Evolutionary conservation across 2,329 filamentous ascomycete genomes (phyloP).

Genomic region (Penicillium vulpinum): DNA sequence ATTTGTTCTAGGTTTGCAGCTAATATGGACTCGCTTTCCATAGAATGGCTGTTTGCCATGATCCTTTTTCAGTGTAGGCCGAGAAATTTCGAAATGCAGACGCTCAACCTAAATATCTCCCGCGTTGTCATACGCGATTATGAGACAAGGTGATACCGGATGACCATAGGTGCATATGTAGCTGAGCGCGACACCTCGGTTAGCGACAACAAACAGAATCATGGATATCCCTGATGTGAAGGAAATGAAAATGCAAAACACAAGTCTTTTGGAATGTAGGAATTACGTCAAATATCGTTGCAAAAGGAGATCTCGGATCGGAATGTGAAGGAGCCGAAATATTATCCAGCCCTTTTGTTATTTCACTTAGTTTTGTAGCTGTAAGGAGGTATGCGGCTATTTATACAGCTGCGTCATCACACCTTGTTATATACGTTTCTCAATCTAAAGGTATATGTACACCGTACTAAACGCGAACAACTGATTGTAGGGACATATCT

Average conservation of each 20-base stretch:
- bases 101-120: not conserved
- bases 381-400: not conserved
- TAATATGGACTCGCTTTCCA: not conserved
- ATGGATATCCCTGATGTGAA: not conserved
- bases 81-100: not conserved
- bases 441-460: too few species aligned
- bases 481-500: not conserved
- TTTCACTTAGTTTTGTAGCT: not conserved
- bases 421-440: too few species aligned
- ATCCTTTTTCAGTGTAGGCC: not conserved
- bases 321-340: not conserved
- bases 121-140: not conserved
- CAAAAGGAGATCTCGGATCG: constrained; percentile 9
- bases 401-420: not conserved
- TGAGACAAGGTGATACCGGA: not conserved
- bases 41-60: not conserved
- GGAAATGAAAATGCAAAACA: not conserved
- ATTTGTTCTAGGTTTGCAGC: not conserved
- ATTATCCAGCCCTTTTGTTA: not conserved
- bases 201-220: not conserved
- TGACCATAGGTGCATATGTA: not conserved
- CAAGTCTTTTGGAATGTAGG: not conserved
- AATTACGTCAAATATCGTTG: constrained; percentile 22
- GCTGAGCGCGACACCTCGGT: not conserved
- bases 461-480: not conserved